These are phyloP conservation scores for Epichloe sylvatica DNA, from an alignment of 2,329 filamentous ascomycete genomes.

Conservation along the genomic window DNA sequence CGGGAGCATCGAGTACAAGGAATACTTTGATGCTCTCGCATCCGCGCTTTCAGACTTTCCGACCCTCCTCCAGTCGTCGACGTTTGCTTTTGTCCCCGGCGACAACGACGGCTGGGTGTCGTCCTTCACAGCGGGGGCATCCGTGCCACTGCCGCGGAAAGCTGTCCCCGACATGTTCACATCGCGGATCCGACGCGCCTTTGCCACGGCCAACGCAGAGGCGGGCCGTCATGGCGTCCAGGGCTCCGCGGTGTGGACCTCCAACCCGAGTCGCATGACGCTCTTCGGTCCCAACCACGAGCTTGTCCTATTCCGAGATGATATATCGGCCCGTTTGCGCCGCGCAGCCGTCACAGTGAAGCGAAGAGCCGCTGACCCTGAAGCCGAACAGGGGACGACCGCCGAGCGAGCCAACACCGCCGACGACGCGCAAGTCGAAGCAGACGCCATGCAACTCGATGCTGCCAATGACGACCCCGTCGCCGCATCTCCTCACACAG, in stretches of 20 bases:
- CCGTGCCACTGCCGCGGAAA: slow-evolving; percentile 54
- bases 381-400: slow-evolving; percentile 16
- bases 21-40: slow-evolving; percentile 82
- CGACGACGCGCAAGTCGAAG: slow-evolving; percentile 9
- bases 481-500: slow-evolving; percentile 6
- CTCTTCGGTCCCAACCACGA: slow-evolving; percentile 84
- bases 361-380: slow-evolving; percentile 20
- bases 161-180: slow-evolving; percentile 81
- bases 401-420: slow-evolving; percentile 6
- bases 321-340: slow-evolving; percentile 66
- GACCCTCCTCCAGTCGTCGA: slow-evolving; percentile 59
- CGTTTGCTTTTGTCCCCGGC: slow-evolving; percentile 85
- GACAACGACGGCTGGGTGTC: slow-evolving; percentile 98
- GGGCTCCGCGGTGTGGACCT: slow-evolving; percentile 65
- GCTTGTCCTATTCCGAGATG: slow-evolving; percentile 74
- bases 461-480: slow-evolving; percentile 19
- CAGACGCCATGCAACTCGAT: slow-evolving; percentile 29
- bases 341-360: slow-evolving; percentile 63
- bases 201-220: slow-evolving; percentile 65
- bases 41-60: slow-evolving; percentile 73
- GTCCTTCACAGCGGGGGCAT: slow-evolving; percentile 63
- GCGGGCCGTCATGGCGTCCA: slow-evolving; percentile 29
- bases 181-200: slow-evolving; percentile 66
- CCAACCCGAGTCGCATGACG: slow-evolving; percentile 68
- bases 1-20: slow-evolving; percentile 91